Evolutionary conservation across 768 basidiomycete species (phyloP), one percentile per base, ranked within the genome.

Genomic region (Clathrus columnatus): DNA sequence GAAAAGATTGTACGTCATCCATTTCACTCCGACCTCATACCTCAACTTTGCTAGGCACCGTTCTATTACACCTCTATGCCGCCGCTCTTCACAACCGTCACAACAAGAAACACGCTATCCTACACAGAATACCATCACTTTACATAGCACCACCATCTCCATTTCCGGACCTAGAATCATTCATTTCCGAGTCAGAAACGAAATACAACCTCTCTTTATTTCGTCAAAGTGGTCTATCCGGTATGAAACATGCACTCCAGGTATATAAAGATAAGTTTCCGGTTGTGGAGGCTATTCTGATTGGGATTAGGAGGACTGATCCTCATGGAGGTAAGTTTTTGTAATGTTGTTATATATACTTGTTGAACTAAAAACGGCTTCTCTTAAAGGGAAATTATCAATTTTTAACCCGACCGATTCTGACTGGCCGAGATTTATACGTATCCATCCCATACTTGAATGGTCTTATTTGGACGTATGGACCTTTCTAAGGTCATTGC

Each of bases 391-490:
- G 3, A 80, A 69, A n/a, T 76, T 96, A 55, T 76, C 81, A 0
- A 79, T 82, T 62, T 77, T 79, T 53, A 85, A 83, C 59, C 85
- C 81, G 67, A 96, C 93, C 4, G 96, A 99, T 68, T 72, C 80
- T 0, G 85, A 78, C 53, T 99, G 96, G 96, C 95, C 96, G 6
- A 62, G 66, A 4, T 92, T 92, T 61, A 85, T 91, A 65, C 83
- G 96, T 18, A 80, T 98, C 18, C 94, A 98, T 65, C 96, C 96
- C 0, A 87, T 99, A 62, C 88, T 99, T 56, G 85, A 97, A 65
- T 99, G 96, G 96, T 76, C 82, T 0, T 99, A 99, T 69, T 66
- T 70, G 8, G 83, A 94, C 60, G 82, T 99, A 4, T 99, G 96
- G 96, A 71, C 72, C 2, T 99, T 94, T 71, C 73, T 99, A 44